phyloP scores from a whole-genome alignment of 2,329 filamentous ascomycete genomes.

The Chaetothyriales sp. region DNA sequence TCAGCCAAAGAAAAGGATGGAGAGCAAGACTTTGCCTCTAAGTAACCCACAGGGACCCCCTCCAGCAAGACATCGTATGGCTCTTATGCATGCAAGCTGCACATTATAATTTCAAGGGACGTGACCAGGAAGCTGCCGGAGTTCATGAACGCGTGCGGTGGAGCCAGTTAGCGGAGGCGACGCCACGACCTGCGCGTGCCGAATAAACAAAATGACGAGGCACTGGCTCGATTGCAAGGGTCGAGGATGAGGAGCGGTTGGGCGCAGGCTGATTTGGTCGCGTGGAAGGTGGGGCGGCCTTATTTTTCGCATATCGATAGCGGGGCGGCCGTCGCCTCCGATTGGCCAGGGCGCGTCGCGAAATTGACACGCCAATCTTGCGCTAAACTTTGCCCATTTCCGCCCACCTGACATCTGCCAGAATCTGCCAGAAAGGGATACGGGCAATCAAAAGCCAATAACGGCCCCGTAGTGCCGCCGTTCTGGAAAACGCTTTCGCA shows the following conservation, averaged over 20 bases:
- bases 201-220: neutral
- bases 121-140: neutral
- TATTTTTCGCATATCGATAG: constrained; percentile 8
- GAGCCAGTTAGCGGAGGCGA: neutral
- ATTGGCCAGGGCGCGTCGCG: constrained; percentile 10
- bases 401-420: neutral
- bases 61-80: neutral
- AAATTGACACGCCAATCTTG: constrained; percentile 16
- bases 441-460: neutral
- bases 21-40: neutral
- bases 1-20: neutral
- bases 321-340: constrained; percentile 5
- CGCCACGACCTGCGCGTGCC: neutral
- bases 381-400: neutral
- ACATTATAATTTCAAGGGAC: neutral
- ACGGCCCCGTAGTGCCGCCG: neutral
- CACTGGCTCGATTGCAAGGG: neutral
- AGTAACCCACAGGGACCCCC: neutral
- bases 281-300: neutral
- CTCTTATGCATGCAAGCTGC: neutral
- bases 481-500: neutral
- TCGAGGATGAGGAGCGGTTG: neutral
- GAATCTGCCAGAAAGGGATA: too few relatives aligned
- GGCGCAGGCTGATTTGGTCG: neutral
- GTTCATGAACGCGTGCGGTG: neutral